Evolutionary conservation across 1,284 basidiomycete species (phyloP).

Genomic region (Sutorius eximius): DNA sequence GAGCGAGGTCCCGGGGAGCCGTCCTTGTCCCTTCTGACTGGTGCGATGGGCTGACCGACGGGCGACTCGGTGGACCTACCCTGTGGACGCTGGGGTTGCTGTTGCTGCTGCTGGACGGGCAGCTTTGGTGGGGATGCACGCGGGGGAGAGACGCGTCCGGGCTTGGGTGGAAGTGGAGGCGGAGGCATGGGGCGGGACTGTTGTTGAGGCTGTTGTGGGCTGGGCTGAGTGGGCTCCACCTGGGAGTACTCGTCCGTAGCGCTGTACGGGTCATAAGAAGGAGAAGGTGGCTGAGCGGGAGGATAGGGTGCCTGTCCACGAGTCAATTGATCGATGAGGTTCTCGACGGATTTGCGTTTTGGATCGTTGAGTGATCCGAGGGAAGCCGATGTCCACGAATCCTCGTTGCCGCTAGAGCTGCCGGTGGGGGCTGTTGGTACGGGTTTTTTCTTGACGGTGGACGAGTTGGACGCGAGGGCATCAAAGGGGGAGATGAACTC

Average conservation of each 20-base stretch:
- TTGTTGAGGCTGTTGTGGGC: conserved; percentile 34
- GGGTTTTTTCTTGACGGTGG: conserved; percentile 61
- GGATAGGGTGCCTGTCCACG: conserved; percentile 47
- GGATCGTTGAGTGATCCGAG: conserved; percentile 48
- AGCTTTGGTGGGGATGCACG: conserved; percentile 65
- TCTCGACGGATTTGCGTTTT: conserved; percentile 77
- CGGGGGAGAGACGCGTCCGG: conserved; percentile 54
- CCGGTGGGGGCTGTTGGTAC: conserved; percentile 44
- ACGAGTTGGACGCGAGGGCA: conserved; percentile 52
- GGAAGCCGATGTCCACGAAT: conserved; percentile 51
- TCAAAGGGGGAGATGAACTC: conserved; percentile 83
- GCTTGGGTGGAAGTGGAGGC: conserved; percentile 54
- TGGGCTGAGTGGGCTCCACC: conserved; percentile 43
- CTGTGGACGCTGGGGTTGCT: conserved; percentile 36
- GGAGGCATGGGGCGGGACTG: conserved; percentile 38
- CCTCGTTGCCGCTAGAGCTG: conserved; percentile 51
- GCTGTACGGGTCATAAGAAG: conserved; percentile 44
- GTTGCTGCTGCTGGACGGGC: conserved; percentile 40
- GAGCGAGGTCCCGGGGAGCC: conserved; percentile 62
- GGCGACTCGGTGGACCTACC: conserved; percentile 47
- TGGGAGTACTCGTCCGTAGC: conserved; percentile 49
- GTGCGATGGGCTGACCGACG: conserved; percentile 41
- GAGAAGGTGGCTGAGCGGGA: conserved; percentile 38
- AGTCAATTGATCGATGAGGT: conserved; percentile 69
- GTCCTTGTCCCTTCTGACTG: conserved; percentile 61